These are phyloP conservation scores for Aspergillus floridensis DNA, from an alignment of 2,329 filamentous ascomycete species.

Conservation along the genomic window DNA sequence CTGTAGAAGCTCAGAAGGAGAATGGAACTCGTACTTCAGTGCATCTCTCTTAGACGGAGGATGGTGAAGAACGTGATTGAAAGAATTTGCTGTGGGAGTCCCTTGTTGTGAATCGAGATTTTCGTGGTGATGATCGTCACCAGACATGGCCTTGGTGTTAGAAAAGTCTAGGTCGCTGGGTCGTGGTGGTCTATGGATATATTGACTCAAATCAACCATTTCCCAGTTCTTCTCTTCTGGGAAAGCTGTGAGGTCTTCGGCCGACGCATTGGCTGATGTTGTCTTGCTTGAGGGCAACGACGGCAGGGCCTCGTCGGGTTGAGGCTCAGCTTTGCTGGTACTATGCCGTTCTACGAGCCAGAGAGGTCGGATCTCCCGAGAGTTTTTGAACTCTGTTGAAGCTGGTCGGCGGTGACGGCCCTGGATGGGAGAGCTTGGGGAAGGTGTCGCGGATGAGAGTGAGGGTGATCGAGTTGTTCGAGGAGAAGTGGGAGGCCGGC, in stretches of 20 bases:
- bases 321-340: conserved; percentile 39
- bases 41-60: conserved; percentile 36
- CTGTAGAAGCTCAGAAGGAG: conserved; percentile 45
- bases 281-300: conserved; percentile 52
- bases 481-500: conserved; percentile 50
- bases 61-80: conserved; percentile 29
- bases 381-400: conserved; percentile 53
- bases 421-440: conserved; percentile 45
- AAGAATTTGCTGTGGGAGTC: conserved; percentile 64
- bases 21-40: conserved; percentile 47
- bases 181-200: conserved; percentile 21
- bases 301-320: conserved; percentile 45
- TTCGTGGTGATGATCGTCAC: conserved; percentile 40
- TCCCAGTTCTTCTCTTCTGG: conserved; percentile 33
- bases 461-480: conserved; percentile 42
- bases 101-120: conserved; percentile 62
- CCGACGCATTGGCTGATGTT: conserved; percentile 48
- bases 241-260: conserved; percentile 39
- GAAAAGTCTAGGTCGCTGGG: conserved; percentile 27
- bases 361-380: conserved; percentile 72
- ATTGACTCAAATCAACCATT: conserved; percentile 25
- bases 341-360: conserved; percentile 72
- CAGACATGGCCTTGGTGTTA: conserved; percentile 34
- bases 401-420: conserved; percentile 46
- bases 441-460: conserved; percentile 34